phyloP scores from a whole-genome alignment of 2,329 filamentous ascomycete genomes.

The Coniosporium tulheliwenetii region DNA sequence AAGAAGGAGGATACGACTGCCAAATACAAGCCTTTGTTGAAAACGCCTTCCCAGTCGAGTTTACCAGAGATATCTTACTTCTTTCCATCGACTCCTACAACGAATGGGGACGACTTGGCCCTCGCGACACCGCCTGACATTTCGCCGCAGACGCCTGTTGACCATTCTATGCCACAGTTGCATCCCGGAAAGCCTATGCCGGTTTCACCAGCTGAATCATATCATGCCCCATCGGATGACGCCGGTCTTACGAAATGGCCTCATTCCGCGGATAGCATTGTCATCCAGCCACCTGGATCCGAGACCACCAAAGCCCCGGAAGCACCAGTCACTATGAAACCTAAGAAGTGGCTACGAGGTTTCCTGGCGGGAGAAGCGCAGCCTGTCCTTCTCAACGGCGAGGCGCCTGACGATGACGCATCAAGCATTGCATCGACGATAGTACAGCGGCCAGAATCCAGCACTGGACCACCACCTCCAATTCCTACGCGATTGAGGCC shows the following conservation, averaged over 20 bases:
- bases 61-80: constrained; percentile 14
- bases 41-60: constrained; percentile 10
- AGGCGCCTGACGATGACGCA: neutral
- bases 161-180: too few relatives aligned
- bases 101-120: neutral
- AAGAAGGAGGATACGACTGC: too few relatives aligned
- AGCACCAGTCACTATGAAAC: constrained; percentile 13
- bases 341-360: constrained; percentile 10
- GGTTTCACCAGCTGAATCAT: too few relatives aligned
- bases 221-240: too few relatives aligned
- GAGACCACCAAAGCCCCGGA: constrained; percentile 1
- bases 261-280: too few relatives aligned
- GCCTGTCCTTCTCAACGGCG: constrained; percentile 5
- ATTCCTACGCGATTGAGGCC: too few relatives aligned
- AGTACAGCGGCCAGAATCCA: too few relatives aligned
- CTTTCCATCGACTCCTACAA: constrained; percentile 6
- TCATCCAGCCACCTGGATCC: neutral
- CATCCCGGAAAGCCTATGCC: too few relatives aligned
- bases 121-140: constrained; percentile 4
- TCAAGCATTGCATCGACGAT: neutral
- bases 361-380: constrained; percentile 8
- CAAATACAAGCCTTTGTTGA: neutral
- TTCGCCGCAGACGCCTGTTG: neutral
- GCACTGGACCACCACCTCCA: too few relatives aligned
- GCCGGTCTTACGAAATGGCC: too few relatives aligned